Evolutionary conservation across 176 grass and related monocot genomes (phyloP), one percentile per base, ranked within the genome.

Genomic region (Avena sativa): DNA sequence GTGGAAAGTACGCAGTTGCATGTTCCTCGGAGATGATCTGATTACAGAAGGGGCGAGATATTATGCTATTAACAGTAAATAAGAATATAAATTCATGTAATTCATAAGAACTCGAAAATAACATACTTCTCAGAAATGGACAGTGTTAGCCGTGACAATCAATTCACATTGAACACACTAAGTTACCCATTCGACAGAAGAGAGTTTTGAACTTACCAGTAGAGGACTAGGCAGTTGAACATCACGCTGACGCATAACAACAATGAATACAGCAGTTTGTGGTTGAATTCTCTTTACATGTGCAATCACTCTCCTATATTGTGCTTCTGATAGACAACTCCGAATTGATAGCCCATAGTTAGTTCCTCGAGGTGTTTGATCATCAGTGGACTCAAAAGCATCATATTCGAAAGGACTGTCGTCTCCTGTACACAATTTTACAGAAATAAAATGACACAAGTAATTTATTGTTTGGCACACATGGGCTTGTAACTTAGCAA

Each of bases 221-320:
- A 49, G 43, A 49, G 71, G 20, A 73, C 43, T 73, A 6, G 71
- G 71, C 12, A 21, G 71, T 48, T 73, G 11, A 73, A 73, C 43
- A 49, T 46, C 71, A 25, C n/a, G 43, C n/a, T 48, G 71, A 73
- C 4, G 48, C 43, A 73, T 73, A 2, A 51, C 43, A 74, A 13
- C 46, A 51, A 74, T 3, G 46, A 26, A 74, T 51, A 51, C 46
- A 73, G 43, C 10, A 73, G 71, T 14, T 46, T 73, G 43, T 46
- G 71, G 71, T 49, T 48, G 71, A 73, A 73, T 73, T 73, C 20
- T 73, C 43, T 25, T 5, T 3, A 48, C 0, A 25, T 7, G 20
- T 25, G 71, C 71, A 48, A 25, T 49, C 43, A 49, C 71, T 73
- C 23, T 73, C 71, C n/a, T 43, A 73, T 73, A 73, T 73, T 73